Percentiles rank a stretch among this genome's conserved stretches.
Conservation (phyloP, 768 basidiomycete genomes). For the Naganishia friedmannii region DNA sequence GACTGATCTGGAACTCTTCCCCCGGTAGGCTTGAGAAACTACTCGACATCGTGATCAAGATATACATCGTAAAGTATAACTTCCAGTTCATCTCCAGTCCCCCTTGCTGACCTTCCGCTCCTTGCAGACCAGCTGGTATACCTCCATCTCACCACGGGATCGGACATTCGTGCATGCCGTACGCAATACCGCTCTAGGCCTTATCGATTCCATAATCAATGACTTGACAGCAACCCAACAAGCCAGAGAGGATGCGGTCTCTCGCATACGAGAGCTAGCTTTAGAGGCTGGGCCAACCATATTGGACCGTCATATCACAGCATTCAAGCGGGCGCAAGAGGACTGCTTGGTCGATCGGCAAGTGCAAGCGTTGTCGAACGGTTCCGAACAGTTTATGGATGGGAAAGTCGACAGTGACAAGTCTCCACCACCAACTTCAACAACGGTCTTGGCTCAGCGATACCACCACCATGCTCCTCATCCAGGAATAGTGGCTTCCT, state of each 20-base stretch:
- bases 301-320: constrained; percentile 35
- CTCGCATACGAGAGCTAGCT: constrained; percentile 32
- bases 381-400: neutral
- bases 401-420: neutral
- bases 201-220: constrained; percentile 17
- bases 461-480: constrained; percentile 1
- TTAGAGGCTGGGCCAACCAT: constrained; percentile 40
- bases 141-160: constrained; percentile 39
- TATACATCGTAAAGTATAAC: neutral
- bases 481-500: constrained; percentile 5
- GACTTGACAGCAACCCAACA: constrained; percentile 26
- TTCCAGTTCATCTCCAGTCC: neutral
- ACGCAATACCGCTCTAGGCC: constrained; percentile 38
- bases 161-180: constrained; percentile 40
- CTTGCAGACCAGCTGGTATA: constrained; percentile 40
- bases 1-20: neutral
- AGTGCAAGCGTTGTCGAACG: neutral
- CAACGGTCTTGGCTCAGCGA: neutral
- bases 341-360: neutral
- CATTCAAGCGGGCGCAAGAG: constrained; percentile 2
- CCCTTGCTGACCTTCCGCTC: neutral
- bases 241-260: neutral
- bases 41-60: constrained; percentile 11
- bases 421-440: neutral
- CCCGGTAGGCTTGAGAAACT: neutral